Evolutionary conservation across 202 grass and related monocot genomes (phyloP), one percentile per base, ranked within the genome.

Genomic region (Panicum virgatum): DNA sequence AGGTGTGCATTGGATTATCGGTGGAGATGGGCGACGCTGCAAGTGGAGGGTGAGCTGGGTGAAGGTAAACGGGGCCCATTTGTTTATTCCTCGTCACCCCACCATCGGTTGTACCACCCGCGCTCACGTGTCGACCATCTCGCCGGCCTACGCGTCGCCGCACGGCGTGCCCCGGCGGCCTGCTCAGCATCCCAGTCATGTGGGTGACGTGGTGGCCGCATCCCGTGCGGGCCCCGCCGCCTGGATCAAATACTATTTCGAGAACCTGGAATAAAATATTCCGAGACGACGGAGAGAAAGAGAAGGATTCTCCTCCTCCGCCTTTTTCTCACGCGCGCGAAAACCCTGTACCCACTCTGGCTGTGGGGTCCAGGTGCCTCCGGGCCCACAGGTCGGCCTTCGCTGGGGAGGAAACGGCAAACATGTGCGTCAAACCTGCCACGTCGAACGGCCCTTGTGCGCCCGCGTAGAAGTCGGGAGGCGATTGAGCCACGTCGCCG

Each of bases 181-280:
- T 90, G 83, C 88, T 52, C 47, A 58, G 75, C 75, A 77, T 82
- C 93, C 88, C 56, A 54, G 83, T 96, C 93, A 93, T 80, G 88
- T 80, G 77, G 67, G 54, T 90, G 90, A 96, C 90, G 68, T 91
- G 90, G 83, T 85, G 56, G 20, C 52, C 71, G 48, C 69, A 64
- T 64, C 34, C 14, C n/a, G n/a, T n/a, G 37, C 14, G 70, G 73
- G 57, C 3, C 83, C 40, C 37, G 5, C 5, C 6, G 1, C 1
- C 1, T 26, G 7, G 48, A 78, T 42, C 66, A 25, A 76, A 54
- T 7, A n/a, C n/a, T n/a, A 44, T 76, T 32, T 13, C 2, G 57
- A 36, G 18, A 10, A 12, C 40, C 65, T 13, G 15, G 57, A 30
- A 30, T 45, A 60, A 36, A 38, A 9, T 14, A n/a, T 27, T 23